Conservation (phyloP, 2,329 filamentous ascomycete species). For the Beauveria sp. region DNA sequence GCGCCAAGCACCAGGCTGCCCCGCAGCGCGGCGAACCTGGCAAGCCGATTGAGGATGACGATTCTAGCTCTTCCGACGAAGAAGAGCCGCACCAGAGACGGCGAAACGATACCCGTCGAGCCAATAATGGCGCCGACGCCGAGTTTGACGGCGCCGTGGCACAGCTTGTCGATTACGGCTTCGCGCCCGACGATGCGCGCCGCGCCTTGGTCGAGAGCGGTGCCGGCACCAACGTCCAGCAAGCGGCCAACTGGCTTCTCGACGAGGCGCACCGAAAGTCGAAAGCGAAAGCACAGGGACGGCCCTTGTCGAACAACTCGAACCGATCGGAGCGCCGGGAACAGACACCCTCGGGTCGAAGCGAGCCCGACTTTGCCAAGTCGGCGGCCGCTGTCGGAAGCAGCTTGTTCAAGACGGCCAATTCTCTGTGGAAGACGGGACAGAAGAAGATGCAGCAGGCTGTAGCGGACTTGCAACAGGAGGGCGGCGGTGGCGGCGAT, state of each 20-base stretch:
- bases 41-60: slow-evolving; percentile 47
- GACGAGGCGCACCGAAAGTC: slow-evolving; percentile 85
- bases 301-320: slow-evolving; percentile 36
- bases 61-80: slow-evolving; percentile 41
- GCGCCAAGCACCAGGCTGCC: slow-evolving; percentile 35
- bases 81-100: slow-evolving; percentile 18
- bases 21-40: slow-evolving; percentile 41
- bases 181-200: slow-evolving; percentile 74
- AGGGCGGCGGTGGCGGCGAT: slow-evolving; percentile 49
- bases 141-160: slow-evolving; percentile 70
- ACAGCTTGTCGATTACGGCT: slow-evolving; percentile 92
- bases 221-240: slow-evolving; percentile 72
- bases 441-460: slow-evolving; percentile 91
- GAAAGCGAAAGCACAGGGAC: slow-evolving; percentile 59
- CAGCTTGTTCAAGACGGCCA: slow-evolving; percentile 86
- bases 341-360: slow-evolving; percentile 32
- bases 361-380: slow-evolving; percentile 69
- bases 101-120: slow-evolving; percentile 16
- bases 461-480: slow-evolving; percentile 73
- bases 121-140: slow-evolving; percentile 24
- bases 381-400: slow-evolving; percentile 75
- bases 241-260: slow-evolving; percentile 79
- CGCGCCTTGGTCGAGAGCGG: slow-evolving; percentile 79
- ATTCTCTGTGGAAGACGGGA: slow-evolving; percentile 88
- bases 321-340: slow-evolving; percentile 15